Conservation (phyloP, 306 rosid genomes). For the Abrus precatorius region DNA sequence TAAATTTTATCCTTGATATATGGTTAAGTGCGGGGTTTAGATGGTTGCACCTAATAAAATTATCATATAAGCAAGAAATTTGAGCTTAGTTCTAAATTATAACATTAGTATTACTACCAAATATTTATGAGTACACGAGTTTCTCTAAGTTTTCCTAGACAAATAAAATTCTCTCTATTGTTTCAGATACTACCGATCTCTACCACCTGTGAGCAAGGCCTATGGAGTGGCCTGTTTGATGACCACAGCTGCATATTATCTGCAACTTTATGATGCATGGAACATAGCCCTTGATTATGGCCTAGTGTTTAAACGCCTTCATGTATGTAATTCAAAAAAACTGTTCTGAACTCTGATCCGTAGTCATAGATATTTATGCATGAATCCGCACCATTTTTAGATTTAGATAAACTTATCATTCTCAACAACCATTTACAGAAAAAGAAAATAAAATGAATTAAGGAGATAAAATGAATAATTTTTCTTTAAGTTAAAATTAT, state of each 20-base stretch:
- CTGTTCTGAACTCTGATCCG: background rate
- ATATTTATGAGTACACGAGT: background rate
- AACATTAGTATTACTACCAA: background rate
- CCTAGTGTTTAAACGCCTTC: constrained; percentile 59
- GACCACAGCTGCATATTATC: constrained; percentile 64
- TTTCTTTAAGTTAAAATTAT: background rate
- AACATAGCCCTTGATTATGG: constrained; percentile 60
- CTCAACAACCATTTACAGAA: background rate
- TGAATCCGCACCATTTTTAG: background rate
- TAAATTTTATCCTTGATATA: constrained; percentile 8
- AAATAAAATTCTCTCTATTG: background rate
- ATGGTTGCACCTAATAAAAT: background rate
- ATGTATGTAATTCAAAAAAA: constrained; percentile 52
- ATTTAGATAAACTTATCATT: background rate
- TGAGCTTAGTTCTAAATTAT: background rate
- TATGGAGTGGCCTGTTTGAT: constrained; percentile 78
- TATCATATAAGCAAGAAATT: background rate
- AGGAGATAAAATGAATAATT: background rate
- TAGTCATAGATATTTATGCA: background rate
- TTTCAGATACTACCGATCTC: constrained; percentile 69
- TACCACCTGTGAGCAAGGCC: constrained; percentile 85
- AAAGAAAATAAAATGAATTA: background rate
- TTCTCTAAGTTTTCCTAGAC: background rate
- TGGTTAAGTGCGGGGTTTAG: constrained; percentile 6
- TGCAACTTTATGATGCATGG: constrained; percentile 30